Conservation (phyloP, 169 alveolate genomes). For the Plasmodium yoelii region DNA sequence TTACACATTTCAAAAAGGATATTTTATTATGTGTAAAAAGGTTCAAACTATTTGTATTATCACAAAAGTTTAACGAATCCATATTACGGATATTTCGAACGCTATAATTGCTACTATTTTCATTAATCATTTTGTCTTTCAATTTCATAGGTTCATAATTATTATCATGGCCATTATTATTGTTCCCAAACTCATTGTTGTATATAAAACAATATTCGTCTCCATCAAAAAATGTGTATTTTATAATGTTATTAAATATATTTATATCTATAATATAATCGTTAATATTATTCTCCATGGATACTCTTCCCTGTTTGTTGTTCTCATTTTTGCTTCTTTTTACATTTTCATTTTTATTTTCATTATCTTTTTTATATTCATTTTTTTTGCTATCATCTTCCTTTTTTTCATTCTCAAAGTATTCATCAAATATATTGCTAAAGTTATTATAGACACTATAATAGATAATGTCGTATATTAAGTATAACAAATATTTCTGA, state of each 20-base stretch:
- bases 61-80: background rate
- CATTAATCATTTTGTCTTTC: background rate
- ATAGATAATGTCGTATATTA: constrained; percentile 49
- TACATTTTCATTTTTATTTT: background rate
- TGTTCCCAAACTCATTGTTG: background rate
- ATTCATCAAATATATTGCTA: constrained; percentile 34
- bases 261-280: constrained; percentile 29
- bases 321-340: too few relatives aligned
- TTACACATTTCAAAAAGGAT: constrained; percentile 11
- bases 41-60: background rate
- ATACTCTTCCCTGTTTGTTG: too few relatives aligned
- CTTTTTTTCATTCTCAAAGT: constrained; percentile 16
- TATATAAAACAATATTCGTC: constrained; percentile 61
- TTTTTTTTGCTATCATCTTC: background rate
- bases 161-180: background rate
- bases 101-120: background rate
- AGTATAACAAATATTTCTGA: constrained; percentile 31
- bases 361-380: background rate
- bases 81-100: background rate
- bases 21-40: constrained; percentile 44
- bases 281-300: background rate
- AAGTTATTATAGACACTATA: constrained; percentile 38
- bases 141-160: background rate
- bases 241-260: constrained; percentile 57
- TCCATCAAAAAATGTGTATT: constrained; percentile 70